Evolutionary conservation across 169 alveolate genomes (phyloP).

Genomic region (Cardiosporidium cionae): DNA sequence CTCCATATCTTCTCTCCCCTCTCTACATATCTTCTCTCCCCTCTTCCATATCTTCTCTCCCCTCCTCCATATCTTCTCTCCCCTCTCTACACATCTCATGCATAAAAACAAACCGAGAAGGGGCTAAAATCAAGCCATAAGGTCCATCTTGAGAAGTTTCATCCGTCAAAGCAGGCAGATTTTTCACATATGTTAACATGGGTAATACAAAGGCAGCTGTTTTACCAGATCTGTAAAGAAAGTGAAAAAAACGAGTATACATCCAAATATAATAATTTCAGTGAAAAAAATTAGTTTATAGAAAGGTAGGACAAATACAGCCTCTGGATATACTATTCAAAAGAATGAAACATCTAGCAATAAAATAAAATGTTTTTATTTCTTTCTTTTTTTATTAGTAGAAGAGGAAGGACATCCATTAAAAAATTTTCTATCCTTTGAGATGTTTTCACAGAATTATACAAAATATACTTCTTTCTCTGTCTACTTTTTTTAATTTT

Average conservation of each 20-base stretch:
- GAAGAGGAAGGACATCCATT: no score
- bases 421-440: no score
- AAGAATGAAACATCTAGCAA: background rate
- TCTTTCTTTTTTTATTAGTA: no score
- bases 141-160: conserved; percentile 90
- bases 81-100: no score
- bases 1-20: no score
- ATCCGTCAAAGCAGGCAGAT: conserved; percentile 78
- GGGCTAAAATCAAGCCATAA: conserved; percentile 84
- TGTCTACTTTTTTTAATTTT: background rate
- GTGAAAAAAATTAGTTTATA: background rate
- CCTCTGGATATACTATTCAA: background rate
- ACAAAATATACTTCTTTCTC: no score
- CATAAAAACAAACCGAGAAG: no score
- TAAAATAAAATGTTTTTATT: no score
- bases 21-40: no score
- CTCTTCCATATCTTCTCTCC: no score
- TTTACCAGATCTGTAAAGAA: conserved; percentile 62
- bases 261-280: background rate
- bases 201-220: conserved; percentile 95
- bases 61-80: no score
- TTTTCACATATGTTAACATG: conserved; percentile 73
- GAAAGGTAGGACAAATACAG: background rate
- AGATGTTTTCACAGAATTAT: no score
- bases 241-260: background rate